Evolutionary conservation across 179 eudicot genomes (phyloP).

Genomic region (Camellia oleifera): DNA sequence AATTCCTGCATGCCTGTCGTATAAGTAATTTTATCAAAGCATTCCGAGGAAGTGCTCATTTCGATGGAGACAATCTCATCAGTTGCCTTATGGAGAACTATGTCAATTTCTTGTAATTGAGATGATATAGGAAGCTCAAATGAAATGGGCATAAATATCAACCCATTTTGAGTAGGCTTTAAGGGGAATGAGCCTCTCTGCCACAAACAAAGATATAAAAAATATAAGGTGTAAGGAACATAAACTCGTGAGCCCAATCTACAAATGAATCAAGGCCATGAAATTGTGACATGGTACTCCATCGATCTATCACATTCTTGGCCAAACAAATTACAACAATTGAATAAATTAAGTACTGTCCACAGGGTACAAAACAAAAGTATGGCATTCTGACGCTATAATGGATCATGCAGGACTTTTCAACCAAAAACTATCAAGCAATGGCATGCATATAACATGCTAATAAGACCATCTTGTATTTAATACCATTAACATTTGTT

Average conservation of each 20-base stretch:
- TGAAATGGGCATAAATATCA: constrained; percentile 69
- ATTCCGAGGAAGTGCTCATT: constrained; percentile 42
- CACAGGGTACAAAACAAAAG: background rate
- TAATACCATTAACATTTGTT: background rate
- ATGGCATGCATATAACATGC: background rate
- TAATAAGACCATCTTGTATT: background rate
- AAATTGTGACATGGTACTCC: background rate
- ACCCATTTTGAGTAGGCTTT: constrained; percentile 37
- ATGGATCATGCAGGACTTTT: background rate
- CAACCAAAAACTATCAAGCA: background rate
- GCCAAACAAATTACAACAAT: background rate
- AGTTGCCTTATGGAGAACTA: constrained; percentile 91
- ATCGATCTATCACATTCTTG: background rate
- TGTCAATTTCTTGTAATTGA: constrained; percentile 74
- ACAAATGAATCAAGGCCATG: constrained; percentile 2
- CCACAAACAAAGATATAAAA: constrained; percentile 28
- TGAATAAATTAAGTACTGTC: background rate
- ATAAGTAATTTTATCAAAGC: constrained; percentile 51
- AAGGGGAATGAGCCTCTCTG: constrained; percentile 89
- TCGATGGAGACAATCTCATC: constrained; percentile 81
- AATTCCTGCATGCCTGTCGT: constrained; percentile 70
- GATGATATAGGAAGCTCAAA: constrained; percentile 61
- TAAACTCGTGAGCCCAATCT: background rate
- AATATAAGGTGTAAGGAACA: background rate
- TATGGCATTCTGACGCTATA: background rate